Evolutionary conservation across 2,329 filamentous ascomycete species (phyloP), one percentile per base, ranked within the genome.

Genomic region (Alternaria burnsii): DNA sequence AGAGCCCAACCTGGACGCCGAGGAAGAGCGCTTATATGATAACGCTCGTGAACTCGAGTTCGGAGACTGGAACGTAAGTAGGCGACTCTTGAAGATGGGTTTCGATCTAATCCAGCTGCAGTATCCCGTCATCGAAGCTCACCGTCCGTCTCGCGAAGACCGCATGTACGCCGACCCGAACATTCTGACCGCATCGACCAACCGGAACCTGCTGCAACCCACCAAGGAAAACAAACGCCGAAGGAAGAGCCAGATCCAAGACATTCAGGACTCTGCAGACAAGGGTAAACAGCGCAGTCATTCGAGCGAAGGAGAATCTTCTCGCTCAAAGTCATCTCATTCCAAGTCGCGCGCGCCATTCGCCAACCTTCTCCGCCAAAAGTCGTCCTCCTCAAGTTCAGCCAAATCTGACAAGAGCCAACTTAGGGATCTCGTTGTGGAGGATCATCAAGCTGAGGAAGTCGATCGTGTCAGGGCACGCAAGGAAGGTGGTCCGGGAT

Each of bases 91-190:
- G n/a, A 5, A 22, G 10, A 18, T 14, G 30, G 38, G 32, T 5
- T 51, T 38, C 38, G 3, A 47, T 59, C 73, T 81, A 55, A 82
- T 66, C 18, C 52, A 18, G 59, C 26, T 66, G 52, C 71, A 95
- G 92, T 98, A 98, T 78, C 94, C 94, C 24, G 94, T 98, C 28
- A 94, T 98, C 67, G 94, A 94, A 34, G 94, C 88, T 20, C 87
- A 91, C 75, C 87, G 93, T 65, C 91, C 93, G 16, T 85, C 89
- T 30, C 85, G 88, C 57, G 90, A 94, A 60, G 85, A 90, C 64
- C 91, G 89, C 73, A 73, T 89, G 50, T 78, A 81, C 57, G 69
- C 79, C 50, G 79, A 83, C 46, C 86, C 86, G 10, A 77, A 76
- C 41, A 82, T 87, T 24, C 71, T 88, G 48, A 86, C 85, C 3